Conservation (phyloP, 441 rosid species). For the Aquilaria agallochum region DNA sequence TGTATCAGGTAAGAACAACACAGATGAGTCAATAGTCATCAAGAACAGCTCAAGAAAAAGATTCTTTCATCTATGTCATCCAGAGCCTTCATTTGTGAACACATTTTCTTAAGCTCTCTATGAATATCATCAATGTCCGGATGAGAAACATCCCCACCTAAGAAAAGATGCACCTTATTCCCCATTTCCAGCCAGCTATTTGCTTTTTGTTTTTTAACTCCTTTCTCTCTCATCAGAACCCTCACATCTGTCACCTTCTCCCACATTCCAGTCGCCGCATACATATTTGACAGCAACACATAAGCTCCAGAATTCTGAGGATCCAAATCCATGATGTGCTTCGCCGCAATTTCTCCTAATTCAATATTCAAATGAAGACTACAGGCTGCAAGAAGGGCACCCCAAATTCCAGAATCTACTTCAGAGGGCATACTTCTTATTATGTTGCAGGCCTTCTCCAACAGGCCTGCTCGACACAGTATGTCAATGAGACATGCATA, state of each 20-base stretch:
- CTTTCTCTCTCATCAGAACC: constrained; percentile 38
- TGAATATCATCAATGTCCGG: constrained; percentile 17
- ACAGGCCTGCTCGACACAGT: constrained; percentile 39
- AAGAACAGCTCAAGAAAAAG: constrained; percentile 13
- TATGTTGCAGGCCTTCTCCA: constrained; percentile 32
- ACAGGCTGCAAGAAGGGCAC: constrained; percentile 40
- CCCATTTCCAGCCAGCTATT: constrained; percentile 38
- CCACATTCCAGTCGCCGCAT: constrained; percentile 37
- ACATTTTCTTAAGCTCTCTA: constrained; percentile 18
- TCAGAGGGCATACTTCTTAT: constrained; percentile 28
- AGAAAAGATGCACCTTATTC: constrained; percentile 35
- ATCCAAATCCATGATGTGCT: constrained; percentile 32
- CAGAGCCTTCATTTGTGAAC: constrained; percentile 18
- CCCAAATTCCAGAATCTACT: constrained; percentile 32
- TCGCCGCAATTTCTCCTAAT: constrained; percentile 33
- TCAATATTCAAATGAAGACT: constrained; percentile 30
- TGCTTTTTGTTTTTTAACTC: constrained; percentile 34
- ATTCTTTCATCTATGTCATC: constrained; percentile 15
- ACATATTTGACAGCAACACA: constrained; percentile 38
- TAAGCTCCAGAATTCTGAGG: constrained; percentile 30
- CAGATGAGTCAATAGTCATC: constrained; percentile 6
- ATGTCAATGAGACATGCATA: constrained; percentile 39
- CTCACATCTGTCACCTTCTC: constrained; percentile 39
- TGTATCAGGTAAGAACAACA: no score
- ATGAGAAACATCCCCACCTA: constrained; percentile 40